Conservation (phyloP, 148 eudicot species). For the Chenopodium album region DNA sequence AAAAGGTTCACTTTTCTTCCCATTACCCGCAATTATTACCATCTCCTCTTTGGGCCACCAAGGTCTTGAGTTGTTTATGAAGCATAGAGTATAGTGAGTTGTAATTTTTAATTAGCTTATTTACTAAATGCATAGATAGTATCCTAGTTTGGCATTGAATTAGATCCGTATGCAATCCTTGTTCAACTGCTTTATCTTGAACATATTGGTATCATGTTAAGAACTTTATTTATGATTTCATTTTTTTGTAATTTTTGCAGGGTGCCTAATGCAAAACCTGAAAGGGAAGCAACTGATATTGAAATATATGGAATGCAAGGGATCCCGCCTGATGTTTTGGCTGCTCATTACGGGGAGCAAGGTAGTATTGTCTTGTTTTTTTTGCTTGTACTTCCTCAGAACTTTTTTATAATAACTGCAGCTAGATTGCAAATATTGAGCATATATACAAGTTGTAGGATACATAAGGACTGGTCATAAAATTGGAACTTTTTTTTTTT, state of each 20-base stretch:
- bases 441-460: background rate
- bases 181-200: background rate
- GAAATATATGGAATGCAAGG: conserved; percentile 99
- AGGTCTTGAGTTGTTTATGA: background rate
- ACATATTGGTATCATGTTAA: background rate
- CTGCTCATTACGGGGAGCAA: conserved; percentile 84
- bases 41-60: too few relatives aligned
- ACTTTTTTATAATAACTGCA: background rate
- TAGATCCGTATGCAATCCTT: background rate
- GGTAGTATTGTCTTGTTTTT: conserved; percentile 53
- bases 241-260: conserved; percentile 36
- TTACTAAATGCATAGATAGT: background rate
- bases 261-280: conserved; percentile 96
- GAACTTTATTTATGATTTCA: background rate
- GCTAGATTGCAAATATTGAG: background rate
- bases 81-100: background rate
- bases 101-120: background rate
- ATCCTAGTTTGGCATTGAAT: background rate
- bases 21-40: too few relatives aligned
- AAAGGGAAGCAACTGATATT: conserved; percentile 85
- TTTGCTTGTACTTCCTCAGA: background rate
- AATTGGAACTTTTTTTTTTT: background rate
- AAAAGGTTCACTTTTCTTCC: too few relatives aligned
- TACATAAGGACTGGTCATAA: background rate
- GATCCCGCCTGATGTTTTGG: conserved; percentile 73